Evolutionary conservation across 2,329 filamentous ascomycete species (phyloP).

Genomic region (Colletotrichum siamense): DNA sequence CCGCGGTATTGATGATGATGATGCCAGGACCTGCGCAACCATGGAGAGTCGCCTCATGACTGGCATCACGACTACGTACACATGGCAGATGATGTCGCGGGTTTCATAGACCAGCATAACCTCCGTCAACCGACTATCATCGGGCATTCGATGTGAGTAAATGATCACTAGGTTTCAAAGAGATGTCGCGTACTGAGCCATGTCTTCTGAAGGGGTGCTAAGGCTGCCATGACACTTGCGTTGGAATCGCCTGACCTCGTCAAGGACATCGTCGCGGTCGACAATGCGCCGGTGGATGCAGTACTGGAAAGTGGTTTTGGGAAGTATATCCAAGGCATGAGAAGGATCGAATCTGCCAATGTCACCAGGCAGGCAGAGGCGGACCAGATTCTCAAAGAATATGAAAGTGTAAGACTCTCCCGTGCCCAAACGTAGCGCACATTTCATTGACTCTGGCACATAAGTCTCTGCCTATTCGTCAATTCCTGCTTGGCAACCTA

Average conservation of each 20-base stretch:
- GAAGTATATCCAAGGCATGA: conserved; percentile 85
- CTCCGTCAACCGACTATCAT: conserved; percentile 79
- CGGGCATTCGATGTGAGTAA: conserved; percentile 85
- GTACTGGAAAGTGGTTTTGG: conserved; percentile 76
- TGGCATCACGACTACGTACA: conserved; percentile 77
- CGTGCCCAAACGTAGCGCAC: not conserved
- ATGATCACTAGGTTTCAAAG: not conserved
- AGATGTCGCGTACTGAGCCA: not conserved
- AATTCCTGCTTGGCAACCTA: conserved; percentile 91
- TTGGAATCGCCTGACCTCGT: conserved; percentile 73
- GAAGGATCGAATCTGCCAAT: conserved; percentile 72
- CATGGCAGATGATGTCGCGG: conserved; percentile 83
- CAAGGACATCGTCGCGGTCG: conserved; percentile 78
- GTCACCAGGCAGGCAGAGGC: conserved; percentile 78
- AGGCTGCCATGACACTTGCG: conserved; percentile 88
- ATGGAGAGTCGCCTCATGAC: conserved; percentile 86
- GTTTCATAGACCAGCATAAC: conserved; percentile 76
- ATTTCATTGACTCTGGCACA: not conserved
- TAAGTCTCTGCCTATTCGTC: conserved; percentile 75
- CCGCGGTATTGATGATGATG: conserved; percentile 8
- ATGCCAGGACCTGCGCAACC: conserved; percentile 83
- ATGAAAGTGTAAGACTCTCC: conserved; percentile 66
- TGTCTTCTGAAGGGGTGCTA: conserved; percentile 72
- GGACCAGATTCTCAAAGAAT: conserved; percentile 77
- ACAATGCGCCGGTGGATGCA: conserved; percentile 90